Base-by-base conservation (phyloP, 257 asterid species). In the Perilla frutescens region DNA sequence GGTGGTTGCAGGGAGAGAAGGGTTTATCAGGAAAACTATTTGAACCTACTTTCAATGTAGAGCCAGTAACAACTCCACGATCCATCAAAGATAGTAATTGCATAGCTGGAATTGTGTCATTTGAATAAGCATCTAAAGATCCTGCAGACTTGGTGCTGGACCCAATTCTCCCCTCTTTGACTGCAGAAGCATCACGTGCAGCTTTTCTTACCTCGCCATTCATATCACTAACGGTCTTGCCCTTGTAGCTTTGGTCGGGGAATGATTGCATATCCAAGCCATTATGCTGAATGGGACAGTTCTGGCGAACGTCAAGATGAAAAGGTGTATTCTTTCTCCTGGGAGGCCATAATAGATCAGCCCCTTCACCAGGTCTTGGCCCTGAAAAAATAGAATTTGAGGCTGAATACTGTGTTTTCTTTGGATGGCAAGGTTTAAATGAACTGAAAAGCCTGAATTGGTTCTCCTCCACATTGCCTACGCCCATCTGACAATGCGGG, bases 71-170 rank as follows among this genome's bases (percentile, higher is more conserved):
- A 36, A 82, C 65, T 40, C 84, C 72, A 45, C 77, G 87, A 75
- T 93, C 88, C 96, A 89, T 91, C 80, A 90, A 77, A 62, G 92
- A 87, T 8, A 93, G 84, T 79, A 93, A 76, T 56, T 89, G 96
- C 96, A 93, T 79, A 15, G 97, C 96, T 29, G 91, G 96, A 77
- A 91, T 93, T 29, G 88, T 84, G n/a, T 91, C 92, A 14, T 91
- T 91, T 8, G 84, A 72, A 66, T 88, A 86, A 62, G 87, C 70
- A 78, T 89, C 95, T 41, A 76, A 48, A 32, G 86, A 73, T 4
- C 79, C 88, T 6, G 59, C 64, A 26, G 84, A 64, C 66, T 77
- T 81, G 43, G 70, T 58, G 65, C 60, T 63, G 26, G 73, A 29
- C n/a, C 81, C 76, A 6, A 74, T 47, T 71, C 68, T 62, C 41